Base-by-base conservation (phyloP, 1,139 yeast species). In the Hyphopichia pseudoburtonii region DNA sequence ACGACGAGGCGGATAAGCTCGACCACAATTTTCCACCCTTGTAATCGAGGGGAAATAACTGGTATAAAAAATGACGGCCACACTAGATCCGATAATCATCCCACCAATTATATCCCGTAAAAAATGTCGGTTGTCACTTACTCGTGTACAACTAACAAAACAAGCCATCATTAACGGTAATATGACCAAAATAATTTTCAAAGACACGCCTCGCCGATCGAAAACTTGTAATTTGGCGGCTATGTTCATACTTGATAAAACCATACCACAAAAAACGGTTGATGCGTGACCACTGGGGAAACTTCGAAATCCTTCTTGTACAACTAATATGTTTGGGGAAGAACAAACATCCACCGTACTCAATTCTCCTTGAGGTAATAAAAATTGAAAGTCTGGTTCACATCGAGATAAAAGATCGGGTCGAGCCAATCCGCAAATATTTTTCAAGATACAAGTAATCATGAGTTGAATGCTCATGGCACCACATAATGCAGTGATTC, bases 221-320 rank as follows among this genome's bases (percentile, higher is more conserved):
- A 66, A 66, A 1, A 66, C 53, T 40, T 62, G 66, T 28, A 66
- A 46, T 38, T 62, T 63, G 0, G 70, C 69, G 2, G 69, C 51
- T n/a, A 64, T 47, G 47, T 70, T 62, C 24, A 71, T 55, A 26
- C 66, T 53, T 7, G 66, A 53, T 14, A 70, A 52, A 1, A 69
- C 61, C 50, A 71, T 63, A 0, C 76, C 64, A 21, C 76, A 56
- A 47, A 73, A 74, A 3, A 73, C 60, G 0, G 78, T 70, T 1
- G 78, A 62, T 38, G 75, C 63, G 45, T 75, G 80, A 1, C 78
- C 80, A 37, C 78, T 73, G 1, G 80, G 80, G 43, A 75, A 74
- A 3, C 75, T 60, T 42, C 78, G 58, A 42, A 74, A 70, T 0
- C 80, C 80, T 52, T 74, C 78, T 38, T 56, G 54, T 0, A 75